Conservation (phyloP, 1,284 basidiomycete species). For the Athelia sp. region DNA sequence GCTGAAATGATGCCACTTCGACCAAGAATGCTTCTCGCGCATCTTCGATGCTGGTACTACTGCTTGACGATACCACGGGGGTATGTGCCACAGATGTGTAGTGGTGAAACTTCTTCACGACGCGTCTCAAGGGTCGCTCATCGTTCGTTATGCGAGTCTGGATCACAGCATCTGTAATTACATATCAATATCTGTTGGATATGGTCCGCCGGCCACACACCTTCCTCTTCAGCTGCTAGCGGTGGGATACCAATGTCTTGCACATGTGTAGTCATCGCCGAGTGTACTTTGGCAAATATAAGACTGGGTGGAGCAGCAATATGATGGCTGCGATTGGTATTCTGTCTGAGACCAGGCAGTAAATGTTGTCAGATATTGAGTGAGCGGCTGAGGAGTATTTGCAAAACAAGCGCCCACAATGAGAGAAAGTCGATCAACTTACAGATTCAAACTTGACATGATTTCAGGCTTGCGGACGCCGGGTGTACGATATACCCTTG, state of each 20-base stretch:
- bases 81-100: conserved; percentile 57
- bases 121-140: conserved; percentile 64
- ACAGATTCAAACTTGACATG: too few relatives aligned
- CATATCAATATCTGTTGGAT: conserved; percentile 15
- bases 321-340: too few relatives aligned
- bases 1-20: conserved; percentile 69
- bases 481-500: too few relatives aligned
- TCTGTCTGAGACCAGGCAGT: too few relatives aligned
- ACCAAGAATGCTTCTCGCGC: conserved; percentile 72
- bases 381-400: too few relatives aligned
- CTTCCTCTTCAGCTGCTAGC: conserved; percentile 65
- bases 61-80: conserved; percentile 35
- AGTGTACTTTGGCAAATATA: too few relatives aligned
- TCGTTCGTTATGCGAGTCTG: conserved; percentile 75
- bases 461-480: too few relatives aligned
- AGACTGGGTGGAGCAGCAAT: too few relatives aligned
- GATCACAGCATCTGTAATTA: conserved; percentile 61
- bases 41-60: conserved; percentile 48
- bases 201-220: conserved; percentile 23
- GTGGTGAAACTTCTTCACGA: conserved; percentile 74
- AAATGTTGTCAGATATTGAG: too few relatives aligned
- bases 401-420: too few relatives aligned
- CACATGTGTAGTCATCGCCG: neutral
- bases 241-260: conserved; percentile 30
- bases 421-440: too few relatives aligned